Conservation (phyloP, 2,329 filamentous ascomycete genomes). For the Botrytis cinerea region DNA sequence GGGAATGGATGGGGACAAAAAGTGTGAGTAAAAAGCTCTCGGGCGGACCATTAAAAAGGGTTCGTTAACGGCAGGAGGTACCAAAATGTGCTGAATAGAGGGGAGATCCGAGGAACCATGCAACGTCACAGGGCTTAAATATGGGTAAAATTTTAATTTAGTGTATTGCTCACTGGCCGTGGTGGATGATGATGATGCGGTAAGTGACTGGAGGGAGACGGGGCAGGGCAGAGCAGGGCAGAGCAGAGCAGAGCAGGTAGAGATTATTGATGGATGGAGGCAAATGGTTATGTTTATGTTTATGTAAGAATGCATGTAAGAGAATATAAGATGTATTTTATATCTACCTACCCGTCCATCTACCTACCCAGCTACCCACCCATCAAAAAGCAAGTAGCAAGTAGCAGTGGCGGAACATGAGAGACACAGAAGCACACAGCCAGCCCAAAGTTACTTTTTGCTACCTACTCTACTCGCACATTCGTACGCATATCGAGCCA, state of each 20-base stretch:
- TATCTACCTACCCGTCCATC: not conserved
- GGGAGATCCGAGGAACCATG: constrained; percentile 8
- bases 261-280: not conserved
- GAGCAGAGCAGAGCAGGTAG: not conserved
- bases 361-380: not conserved
- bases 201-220: not conserved
- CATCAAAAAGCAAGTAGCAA: not conserved
- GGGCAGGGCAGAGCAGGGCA: not conserved
- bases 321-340: not conserved
- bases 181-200: not conserved
- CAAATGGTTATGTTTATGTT: not conserved
- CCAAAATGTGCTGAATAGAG: not conserved
- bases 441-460: not conserved
- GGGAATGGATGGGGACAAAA: constrained; percentile 5
- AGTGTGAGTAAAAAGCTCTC: constrained; percentile 8
- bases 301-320: not conserved
- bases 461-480: not conserved
- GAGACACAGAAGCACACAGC: not conserved
- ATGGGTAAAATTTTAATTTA: not conserved
- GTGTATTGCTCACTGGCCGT: not conserved
- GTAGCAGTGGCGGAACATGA: not conserved
- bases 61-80: constrained; percentile 11
- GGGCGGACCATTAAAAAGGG: constrained; percentile 10
- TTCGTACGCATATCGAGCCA: not conserved
- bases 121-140: constrained; percentile 5